Percentiles rank a stretch among this genome's conserved stretches.
Conservation (phyloP, 2,329 filamentous ascomycete species). For the Hirsutella thompsonii region DNA sequence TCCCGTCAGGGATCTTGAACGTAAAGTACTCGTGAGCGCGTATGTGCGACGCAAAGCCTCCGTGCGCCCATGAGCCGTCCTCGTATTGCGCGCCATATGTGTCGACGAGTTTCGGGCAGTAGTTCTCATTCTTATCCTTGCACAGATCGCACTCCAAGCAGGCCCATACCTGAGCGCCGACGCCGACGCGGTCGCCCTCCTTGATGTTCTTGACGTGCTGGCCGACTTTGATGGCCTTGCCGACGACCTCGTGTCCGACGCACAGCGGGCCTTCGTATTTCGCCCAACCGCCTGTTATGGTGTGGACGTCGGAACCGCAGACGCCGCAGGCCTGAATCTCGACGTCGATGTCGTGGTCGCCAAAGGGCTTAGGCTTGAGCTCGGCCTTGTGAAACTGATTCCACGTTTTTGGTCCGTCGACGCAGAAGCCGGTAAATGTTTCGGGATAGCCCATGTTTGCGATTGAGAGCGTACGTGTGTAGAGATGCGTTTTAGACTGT, state of each 20-base stretch:
- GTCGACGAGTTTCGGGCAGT: slow-evolving; percentile 32
- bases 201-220: slow-evolving; percentile 32
- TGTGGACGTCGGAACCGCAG: slow-evolving; percentile 50
- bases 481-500: neutral
- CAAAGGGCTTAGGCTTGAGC: slow-evolving; percentile 24
- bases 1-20: slow-evolving; percentile 41
- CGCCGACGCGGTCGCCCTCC: slow-evolving; percentile 50
- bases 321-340: slow-evolving; percentile 58
- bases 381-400: slow-evolving; percentile 24
- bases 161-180: slow-evolving; percentile 46
- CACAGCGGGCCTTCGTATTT: slow-evolving; percentile 31
- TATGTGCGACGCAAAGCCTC: slow-evolving; percentile 43
- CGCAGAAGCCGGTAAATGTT: slow-evolving; percentile 28
- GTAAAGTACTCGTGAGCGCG: slow-evolving; percentile 44
- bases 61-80: slow-evolving; percentile 49
- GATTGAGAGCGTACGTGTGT: neutral
- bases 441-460: slow-evolving; percentile 29
- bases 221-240: slow-evolving; percentile 36
- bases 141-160: slow-evolving; percentile 39
- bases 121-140: slow-evolving; percentile 35
- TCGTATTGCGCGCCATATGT: slow-evolving; percentile 47
- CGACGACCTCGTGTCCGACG: slow-evolving; percentile 47
- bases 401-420: slow-evolving; percentile 28
- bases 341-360: slow-evolving; percentile 41
- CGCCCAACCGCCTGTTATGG: slow-evolving; percentile 43